Conservation (phyloP, 192 early-diverging fungal species). For the Cetraspora pellucida region DNA sequence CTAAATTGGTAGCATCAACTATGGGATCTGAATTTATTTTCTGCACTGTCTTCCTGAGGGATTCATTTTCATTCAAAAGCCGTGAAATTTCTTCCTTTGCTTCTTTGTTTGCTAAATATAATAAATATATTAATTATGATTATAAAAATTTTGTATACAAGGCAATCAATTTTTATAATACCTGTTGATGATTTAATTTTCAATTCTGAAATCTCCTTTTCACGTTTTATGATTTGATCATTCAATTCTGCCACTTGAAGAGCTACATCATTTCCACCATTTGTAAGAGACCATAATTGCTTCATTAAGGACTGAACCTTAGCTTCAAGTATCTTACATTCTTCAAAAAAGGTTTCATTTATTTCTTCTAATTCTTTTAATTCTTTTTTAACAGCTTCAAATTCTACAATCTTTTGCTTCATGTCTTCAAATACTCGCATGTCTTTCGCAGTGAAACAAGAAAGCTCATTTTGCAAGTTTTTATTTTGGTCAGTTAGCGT, state of each 20-base stretch:
- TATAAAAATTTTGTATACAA: neutral
- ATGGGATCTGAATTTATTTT: neutral
- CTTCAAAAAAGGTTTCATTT: constrained; percentile 21
- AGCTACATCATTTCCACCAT: neutral
- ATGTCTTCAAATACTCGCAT: neutral
- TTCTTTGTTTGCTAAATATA: neutral
- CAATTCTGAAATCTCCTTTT: neutral
- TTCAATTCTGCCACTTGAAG: constrained; percentile 5
- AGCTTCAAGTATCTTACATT: neutral
- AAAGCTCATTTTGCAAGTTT: constrained; percentile 19
- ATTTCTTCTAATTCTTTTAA: constrained; percentile 16
- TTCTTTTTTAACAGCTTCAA: constrained; percentile 13
- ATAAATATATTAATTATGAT: too few species aligned
- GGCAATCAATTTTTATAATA: constrained; percentile 15
- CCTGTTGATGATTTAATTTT: neutral
- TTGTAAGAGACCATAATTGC: neutral
- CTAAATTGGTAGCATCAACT: neutral
- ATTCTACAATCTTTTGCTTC: constrained; percentile 12
- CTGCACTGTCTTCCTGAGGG: neutral
- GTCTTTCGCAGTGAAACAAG: neutral
- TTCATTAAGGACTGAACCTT: constrained; percentile 16
- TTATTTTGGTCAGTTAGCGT: constrained; percentile 17
- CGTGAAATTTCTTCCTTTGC: constrained; percentile 26
- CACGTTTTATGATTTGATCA: constrained; percentile 6
- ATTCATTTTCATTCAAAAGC: constrained; percentile 2